phyloP scores from a whole-genome alignment of 2,329 filamentous ascomycete species.

The Calonectria leucothoes region DNA sequence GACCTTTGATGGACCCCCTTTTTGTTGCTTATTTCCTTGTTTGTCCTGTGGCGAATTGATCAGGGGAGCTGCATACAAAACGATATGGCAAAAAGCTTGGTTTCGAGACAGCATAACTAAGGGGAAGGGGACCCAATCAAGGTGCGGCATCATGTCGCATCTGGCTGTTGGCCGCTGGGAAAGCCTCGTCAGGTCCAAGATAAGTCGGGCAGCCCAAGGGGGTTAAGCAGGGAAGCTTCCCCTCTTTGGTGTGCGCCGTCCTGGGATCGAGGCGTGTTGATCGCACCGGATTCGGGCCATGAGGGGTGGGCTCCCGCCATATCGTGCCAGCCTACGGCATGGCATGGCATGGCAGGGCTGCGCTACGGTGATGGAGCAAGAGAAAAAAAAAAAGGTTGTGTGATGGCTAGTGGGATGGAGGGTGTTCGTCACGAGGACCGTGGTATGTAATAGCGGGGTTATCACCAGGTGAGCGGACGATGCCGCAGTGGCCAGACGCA shows the following conservation, averaged over 20 bases:
- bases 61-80: constrained; percentile 14
- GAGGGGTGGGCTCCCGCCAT: constrained; percentile 9
- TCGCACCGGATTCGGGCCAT: constrained; percentile 14
- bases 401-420: constrained; percentile 28
- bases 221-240: constrained; percentile 20
- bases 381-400: constrained; percentile 11
- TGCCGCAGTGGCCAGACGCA: not conserved
- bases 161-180: not conserved
- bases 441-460: constrained; percentile 32
- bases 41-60: constrained; percentile 38
- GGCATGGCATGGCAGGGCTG: constrained; percentile 25
- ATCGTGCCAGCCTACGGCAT: constrained; percentile 15
- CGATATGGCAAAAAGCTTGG: constrained; percentile 5
- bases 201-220: constrained; percentile 8
- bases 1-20: constrained; percentile 19
- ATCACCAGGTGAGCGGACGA: constrained; percentile 25
- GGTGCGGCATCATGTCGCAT: not conserved
- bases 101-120: constrained; percentile 5
- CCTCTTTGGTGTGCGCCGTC: constrained; percentile 21
- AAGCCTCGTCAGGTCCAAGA: not conserved
- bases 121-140: constrained; percentile 6
- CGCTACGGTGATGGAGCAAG: not conserved
- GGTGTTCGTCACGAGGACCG: constrained; percentile 38
- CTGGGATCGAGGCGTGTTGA: constrained; percentile 28
- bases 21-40: constrained; percentile 25